Base-by-base conservation (phyloP, 768 basidiomycete genomes). In the Grammothele lineata region DNA sequence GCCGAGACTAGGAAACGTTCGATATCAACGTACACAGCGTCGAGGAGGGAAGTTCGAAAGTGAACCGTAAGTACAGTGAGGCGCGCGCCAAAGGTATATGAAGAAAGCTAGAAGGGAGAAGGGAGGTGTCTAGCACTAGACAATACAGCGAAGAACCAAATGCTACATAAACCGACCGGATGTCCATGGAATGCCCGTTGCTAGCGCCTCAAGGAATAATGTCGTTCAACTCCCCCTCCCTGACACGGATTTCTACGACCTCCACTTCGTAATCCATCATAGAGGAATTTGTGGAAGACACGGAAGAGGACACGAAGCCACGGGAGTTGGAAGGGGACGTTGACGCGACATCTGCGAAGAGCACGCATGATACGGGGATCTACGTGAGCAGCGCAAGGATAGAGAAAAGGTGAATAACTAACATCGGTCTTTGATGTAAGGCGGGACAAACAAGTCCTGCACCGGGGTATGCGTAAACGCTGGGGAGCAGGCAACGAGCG, bases 371-470 rank as follows among this genome's bases (percentile, higher is more conserved):
- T 39, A 35, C 35, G 32, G 45, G 51, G 48, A 38, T 5, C 27
- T 24, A 52, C 45, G 63, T 57, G 55, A 59, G 54, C 40, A 51
- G 35, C 53, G 50, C 30, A 47, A 19, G 35, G 37, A 24, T 49
- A 45, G 56, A 26, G 38, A 44, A 42, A 50, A 49, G 53, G 53
- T 36, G 53, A 48, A 57, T 43, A 39, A 80, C 87, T 66, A 64
- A 91, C 89, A 92, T 78, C 89, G 71, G 62, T 92, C 89, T 66
- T 92, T 91, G 70, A 89, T 88, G 58, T 91, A 92, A 4, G 89
- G 85, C 17, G 89, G 89, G 14, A 92, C 82, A 56, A 92, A 92
- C 17, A 92, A 73, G 55, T 92, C 89, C 88, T 91, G 18, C 18
- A 9, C 27, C 27, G 27, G 27, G 27, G 27, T 30, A 7, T 7